Evolutionary conservation across 1,139 yeast species (phyloP), one percentile per base, ranked within the genome.

Genomic region (Chernovozyma sophiae-reginae): DNA sequence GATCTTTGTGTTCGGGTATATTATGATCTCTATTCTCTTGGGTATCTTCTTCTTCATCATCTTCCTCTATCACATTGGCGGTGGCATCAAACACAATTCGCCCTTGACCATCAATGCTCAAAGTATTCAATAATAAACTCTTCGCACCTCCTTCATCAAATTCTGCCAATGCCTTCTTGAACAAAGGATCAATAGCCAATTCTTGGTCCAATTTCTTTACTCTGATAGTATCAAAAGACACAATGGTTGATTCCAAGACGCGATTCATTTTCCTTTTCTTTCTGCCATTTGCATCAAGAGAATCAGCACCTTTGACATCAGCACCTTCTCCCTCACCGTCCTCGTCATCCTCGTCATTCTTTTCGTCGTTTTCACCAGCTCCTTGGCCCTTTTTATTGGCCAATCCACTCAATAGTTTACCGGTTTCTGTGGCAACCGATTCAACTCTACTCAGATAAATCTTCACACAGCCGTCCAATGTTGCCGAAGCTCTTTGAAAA

Each of bases 71-170:
- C 2, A 6, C 8, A 10, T 20, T 20, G 23, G 73, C 57, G 1
- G 76, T 66, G 7, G 77, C 75, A 48, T 80, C 87, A 49, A 81
- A 79, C 1, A 79, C 74, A n/a, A 83, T 77, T 37, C 84, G 56
- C 0, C 89, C 86, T 1, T 67, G 54, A 4, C 59, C 44, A 47
- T 81, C 85, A 15, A 81, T 71, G 37, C 65, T 66, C 38, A 90
- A 68, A 1, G 90, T 79, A 48, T 87, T 89, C 49, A 87, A 62
- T 35, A 90, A 62, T 39, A 90, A 64, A 37, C 95, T 85, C 51
- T 83, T 86, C 8, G 97, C 90, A 4, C 97, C 97, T 26, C 97
- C 96, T 61, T 90, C 96, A 56, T 90, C 97, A 52, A 89, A 90
- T 43, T 89, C 96, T 0, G 96, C 86, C 34, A 90, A 69, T 35